These are phyloP conservation scores for Bimuria novae-zelandiae DNA, from an alignment of 2,329 filamentous ascomycete genomes.

Conservation along the genomic window DNA sequence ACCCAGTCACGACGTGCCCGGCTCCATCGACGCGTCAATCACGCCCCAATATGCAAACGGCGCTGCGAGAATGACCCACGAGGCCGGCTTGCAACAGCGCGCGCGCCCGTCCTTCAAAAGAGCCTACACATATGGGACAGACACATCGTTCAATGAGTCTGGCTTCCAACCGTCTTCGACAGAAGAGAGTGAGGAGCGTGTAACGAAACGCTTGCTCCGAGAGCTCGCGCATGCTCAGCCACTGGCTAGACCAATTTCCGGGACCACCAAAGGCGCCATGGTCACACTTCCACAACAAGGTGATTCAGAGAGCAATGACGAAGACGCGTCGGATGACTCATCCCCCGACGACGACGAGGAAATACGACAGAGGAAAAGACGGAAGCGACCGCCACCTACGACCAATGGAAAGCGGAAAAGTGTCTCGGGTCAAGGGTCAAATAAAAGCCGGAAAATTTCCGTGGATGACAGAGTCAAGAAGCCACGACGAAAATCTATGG, in stretches of 20 bases:
- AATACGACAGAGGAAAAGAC: constrained; percentile 29
- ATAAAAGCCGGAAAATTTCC: constrained; percentile 30
- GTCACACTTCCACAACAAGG: constrained; percentile 11
- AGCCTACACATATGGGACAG: constrained; percentile 43
- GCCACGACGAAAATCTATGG: constrained; percentile 33
- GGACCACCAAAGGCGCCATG: constrained; percentile 13
- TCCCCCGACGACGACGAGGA: constrained; percentile 29
- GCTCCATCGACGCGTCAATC: constrained; percentile 35
- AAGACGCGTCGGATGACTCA: constrained; percentile 27
- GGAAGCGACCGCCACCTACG: constrained; percentile 21
- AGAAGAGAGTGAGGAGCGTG: constrained; percentile 28
- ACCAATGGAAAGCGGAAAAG: constrained; percentile 28
- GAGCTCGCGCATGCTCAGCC: constrained; percentile 28
- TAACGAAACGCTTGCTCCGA: constrained; percentile 30
- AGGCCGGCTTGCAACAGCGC: constrained; percentile 24
- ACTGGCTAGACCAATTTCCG: constrained; percentile 14
- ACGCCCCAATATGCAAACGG: constrained; percentile 31
- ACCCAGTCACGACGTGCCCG: constrained; percentile 33
- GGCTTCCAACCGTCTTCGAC: constrained; percentile 31
- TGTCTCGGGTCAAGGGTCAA: constrained; percentile 14
- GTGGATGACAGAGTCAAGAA: constrained; percentile 25
- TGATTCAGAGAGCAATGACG: constrained; percentile 24
- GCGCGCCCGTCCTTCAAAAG: constrained; percentile 29
- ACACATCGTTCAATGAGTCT: constrained; percentile 39
- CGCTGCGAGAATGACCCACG: constrained; percentile 20